Evolutionary conservation across 768 basidiomycete genomes (phyloP), one percentile per base, ranked within the genome.

Genomic region (Collybiopsis confluens): DNA sequence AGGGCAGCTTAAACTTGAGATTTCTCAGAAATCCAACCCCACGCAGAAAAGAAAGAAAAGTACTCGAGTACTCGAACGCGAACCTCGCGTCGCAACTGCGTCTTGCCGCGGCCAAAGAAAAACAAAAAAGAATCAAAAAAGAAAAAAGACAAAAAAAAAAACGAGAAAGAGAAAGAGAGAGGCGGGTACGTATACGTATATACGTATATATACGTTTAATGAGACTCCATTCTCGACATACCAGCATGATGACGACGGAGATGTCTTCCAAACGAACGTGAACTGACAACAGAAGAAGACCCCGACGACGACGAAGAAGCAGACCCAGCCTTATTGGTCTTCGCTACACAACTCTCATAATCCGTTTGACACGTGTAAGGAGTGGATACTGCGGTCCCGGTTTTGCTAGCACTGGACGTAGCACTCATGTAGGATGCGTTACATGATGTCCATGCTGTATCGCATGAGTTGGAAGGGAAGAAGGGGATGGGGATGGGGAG

Each of bases 221-320:
- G 47, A 21, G 37, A 48, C 9, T 38, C 47, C 18, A 48, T 33
- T 5, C 47, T 48, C 6, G 47, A 48, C 30, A 48, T 21, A 18
- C 47, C 47, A 9, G 47, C n/a, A 24, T 37, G 47, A 37, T 48
- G 47, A 48, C 47, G 47, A 13, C 47, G 47, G 7, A 48, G 33
- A 23, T 48, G 47, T 13, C 24, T 35, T n/a, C 21, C 35, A 23
- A 48, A 48, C 13, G 47, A 30, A 13, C 47, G 47, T 20, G 47
- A 3, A 23, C 20, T 37, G 13, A 48, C 47, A 6, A 13, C 30
- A 33, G 30, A 5, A 11, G 47, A 9, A 46, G 45, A 30, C n/a
- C 28, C 20, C 4, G 27, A 16, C 8, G 38, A 9, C 8, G 6
- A 4, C n/a, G 38, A 9, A n/a, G 38, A 7, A 16, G 38, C 13